Base-by-base conservation (phyloP, 129 eudicot genomes). In the Tagetes erecta region DNA sequence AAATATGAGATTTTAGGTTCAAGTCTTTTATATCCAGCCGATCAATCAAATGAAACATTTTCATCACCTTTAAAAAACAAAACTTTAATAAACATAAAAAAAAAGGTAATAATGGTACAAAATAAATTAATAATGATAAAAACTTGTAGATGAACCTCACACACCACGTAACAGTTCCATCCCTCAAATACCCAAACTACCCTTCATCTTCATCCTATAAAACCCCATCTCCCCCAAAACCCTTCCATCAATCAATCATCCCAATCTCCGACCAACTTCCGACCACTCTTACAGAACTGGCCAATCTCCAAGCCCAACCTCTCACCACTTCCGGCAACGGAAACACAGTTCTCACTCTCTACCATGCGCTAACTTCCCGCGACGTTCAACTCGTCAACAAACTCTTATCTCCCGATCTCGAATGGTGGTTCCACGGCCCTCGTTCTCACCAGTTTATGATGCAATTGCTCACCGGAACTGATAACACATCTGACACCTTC, bases 371-470 rank as follows among this genome's bases (percentile, higher is more conserved):
- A 76, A 85, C 68, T 72, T 11, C 83, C 38, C 93, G 88, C 42
- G 86, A 94, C 99, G 96, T 83, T 36, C 78, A 65, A 75, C 64
- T 79, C 44, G 87, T 94, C 78, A 83, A 72, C 76, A 76, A 77
- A 56, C 87, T 94, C 75, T 78, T 94, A 14, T 94, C 97, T 38
- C 72, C 91, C 3, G 97, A 94, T 68, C 96, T 94, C 72, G 99
- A 94, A 90, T 91, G 97, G 97, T 94, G 99, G 97, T 94, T 94
- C 89, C 99, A 94, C 79, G 99, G 99, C 78, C 99, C 99, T 12
- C 99, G 97, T 11, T 75, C 99, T 14, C 94, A 91, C 78, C 99
- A 94, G 78, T 94, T 80, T 84, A 84, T 94, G 93, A 88, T 88
- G 97, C 97, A 78, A 81, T 79, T 94, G 42, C 96, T 94, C 71